Percentiles rank a stretch among this genome's conserved stretches.
These are phyloP conservation scores for Lachnellula willkommii DNA, from an alignment of 2,329 filamentous ascomycete species.

Conservation along the genomic window DNA sequence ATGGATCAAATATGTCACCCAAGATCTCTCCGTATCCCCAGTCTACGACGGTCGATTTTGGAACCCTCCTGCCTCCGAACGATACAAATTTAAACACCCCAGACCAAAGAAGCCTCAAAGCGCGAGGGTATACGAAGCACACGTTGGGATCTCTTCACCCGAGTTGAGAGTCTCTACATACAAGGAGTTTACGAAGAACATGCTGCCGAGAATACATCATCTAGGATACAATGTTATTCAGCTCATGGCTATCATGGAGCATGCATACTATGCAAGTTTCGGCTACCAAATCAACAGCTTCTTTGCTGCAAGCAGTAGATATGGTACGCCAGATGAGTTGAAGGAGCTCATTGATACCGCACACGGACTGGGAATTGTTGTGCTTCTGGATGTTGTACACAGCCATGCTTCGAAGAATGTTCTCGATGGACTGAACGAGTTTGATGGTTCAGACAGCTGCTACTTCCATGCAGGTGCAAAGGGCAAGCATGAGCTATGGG, in stretches of 20 bases:
- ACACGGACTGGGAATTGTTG: conserved; percentile 82
- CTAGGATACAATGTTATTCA: conserved; percentile 97
- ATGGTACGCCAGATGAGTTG: conserved; percentile 86
- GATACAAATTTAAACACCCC: conserved; percentile 78
- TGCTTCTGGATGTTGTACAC: conserved; percentile 93
- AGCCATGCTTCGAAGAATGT: conserved; percentile 98
- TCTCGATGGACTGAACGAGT: conserved; percentile 88
- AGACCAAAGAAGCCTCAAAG: conserved; percentile 79
- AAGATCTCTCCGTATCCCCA: conserved; percentile 83
- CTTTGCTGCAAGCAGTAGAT: conserved; percentile 94
- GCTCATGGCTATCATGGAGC: conserved; percentile 98
- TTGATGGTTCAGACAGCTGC: conserved; percentile 88
- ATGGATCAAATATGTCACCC: conserved; percentile 97
- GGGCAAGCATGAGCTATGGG: conserved; percentile 89
- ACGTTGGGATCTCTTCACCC: conserved; percentile 92
- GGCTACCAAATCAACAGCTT: conserved; percentile 99
- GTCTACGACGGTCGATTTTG: conserved; percentile 95
- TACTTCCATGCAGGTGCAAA: conserved; percentile 89
- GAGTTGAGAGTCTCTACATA: conserved; percentile 87
- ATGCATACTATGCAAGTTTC: conserved; percentile 98
- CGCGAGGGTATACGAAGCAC: conserved; percentile 95
- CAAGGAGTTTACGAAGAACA: conserved; percentile 92
- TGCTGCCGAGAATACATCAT: conserved; percentile 83
- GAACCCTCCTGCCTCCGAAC: conserved; percentile 76
- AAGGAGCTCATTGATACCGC: conserved; percentile 96